Base-by-base conservation (phyloP, 352 stramenopile species). In the Globisporangium yorkense region DNA sequence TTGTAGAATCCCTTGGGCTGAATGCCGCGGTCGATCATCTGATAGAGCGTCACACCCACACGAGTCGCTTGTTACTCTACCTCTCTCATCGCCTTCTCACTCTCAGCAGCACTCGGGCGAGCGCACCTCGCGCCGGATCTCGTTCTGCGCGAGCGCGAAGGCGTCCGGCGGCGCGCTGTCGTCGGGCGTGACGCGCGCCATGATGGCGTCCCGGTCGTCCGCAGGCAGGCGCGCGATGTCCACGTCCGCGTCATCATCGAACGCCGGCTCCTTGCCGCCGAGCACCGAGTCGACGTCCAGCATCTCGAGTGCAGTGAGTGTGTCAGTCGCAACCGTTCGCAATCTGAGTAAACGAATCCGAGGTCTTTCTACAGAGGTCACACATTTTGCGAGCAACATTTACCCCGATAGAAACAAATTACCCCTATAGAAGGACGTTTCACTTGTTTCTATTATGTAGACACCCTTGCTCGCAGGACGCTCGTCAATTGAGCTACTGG, bases 1-100 rank as follows among this genome's bases (percentile, higher is more conserved):
- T 91, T 93, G 69, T 87, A 93, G 50, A 91, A 93, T 13, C 79
- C 83, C 50, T 93, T 89, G 43, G 83, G 80, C 57, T 93, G 83
- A 54, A 91, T 90, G 21, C 83, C 80, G 57, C 83, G 83, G 63
- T 93, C 83, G 52, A 91, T 84, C 74, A 91, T 87, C 77, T 86
- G 50, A 51, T 65, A 29, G 27, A n/a, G 51, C 9, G 43, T 16
- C 35, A 29, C 31, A 51, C 21, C 3, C 20, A 9, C 35, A 15
- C 35, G 35, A 13, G 12, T 15, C 8, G 35, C 35, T 15, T 41
- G 35, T 41, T 41, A 12, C 35, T 4, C 12, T 41, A 13, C 12
- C 35, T 7, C 35, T 16, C 35, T 12, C 8, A 41, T 15, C 8
- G 35, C 35, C 8, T 13, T 41, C 9, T 41, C 5, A 10, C 18